Evolutionary conservation across 371 early-diverging fungal genomes (phyloP), one percentile per base, ranked within the genome.

Genomic region (Apophysomyces sp.): DNA sequence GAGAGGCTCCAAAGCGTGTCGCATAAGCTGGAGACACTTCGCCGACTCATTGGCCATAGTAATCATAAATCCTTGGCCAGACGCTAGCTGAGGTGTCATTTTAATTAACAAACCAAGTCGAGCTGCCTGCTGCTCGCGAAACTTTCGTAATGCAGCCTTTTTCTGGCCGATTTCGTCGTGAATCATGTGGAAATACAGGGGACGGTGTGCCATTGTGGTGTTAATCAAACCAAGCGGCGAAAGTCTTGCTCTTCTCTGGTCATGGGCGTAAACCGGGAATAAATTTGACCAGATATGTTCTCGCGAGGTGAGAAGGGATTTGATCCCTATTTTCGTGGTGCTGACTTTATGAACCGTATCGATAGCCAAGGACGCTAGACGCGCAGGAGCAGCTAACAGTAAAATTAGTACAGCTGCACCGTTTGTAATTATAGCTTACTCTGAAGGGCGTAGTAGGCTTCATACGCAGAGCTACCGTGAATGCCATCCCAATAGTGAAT

Each of bases 401-500:
- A 21, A 34, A 60, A 30, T 28, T 6, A 29, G 8, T 40, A 37
- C 9, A 55, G 18, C 16, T 28, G 21, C 7, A 11, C 27, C 9
- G 13, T 2, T 37, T 16, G 8, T 12, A 40, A 21, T 8, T 21
- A 8, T 13, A 7, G 56, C 67, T 72, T 80, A 79, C 85, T 85
- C 63, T 89, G 86, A 13, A 90, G 54, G 28, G 85, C 77, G 60
- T 91, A 89, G 53, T 83, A 67, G 0, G 71, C 52, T 57, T 84
- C 78, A 58, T 80, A 69, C 0, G 71, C 24, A 3, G 68, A 62
- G 27, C 78, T 85, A 24, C 81, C 82, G 36, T 84, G 80, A 49
- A 86, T 76, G 0, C 78, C 71, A 51, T 83, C 79, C 93, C 93
- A 92, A 60, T 90, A 91, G 29, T 79, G 68, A 28, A 91, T 83